These are phyloP conservation scores for Blakeslea trispora DNA, from an alignment of 371 early-diverging fungal genomes.

Conservation along the genomic window DNA sequence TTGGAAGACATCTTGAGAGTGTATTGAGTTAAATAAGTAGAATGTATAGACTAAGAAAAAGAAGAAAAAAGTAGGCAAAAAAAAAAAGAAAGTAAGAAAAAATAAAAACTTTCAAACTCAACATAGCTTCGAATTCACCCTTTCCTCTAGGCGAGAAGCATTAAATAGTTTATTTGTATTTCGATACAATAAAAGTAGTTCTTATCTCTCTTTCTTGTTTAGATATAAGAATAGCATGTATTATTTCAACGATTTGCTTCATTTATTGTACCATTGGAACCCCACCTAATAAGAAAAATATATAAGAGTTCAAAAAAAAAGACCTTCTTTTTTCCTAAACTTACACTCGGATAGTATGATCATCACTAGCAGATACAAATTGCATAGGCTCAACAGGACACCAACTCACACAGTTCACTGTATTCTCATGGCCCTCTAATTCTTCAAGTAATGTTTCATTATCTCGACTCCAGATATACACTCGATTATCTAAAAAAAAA, in stretches of 20 bases:
- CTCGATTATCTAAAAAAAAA: constrained; percentile 58
- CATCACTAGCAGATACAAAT: constrained; percentile 94
- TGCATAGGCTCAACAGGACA: constrained; percentile 63
- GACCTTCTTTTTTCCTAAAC: constrained; percentile 17
- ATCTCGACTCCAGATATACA: constrained; percentile 93
- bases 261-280: too few relatives aligned
- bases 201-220: too few relatives aligned
- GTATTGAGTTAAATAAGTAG: too few relatives aligned
- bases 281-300: constrained; percentile 13
- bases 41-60: constrained; percentile 16
- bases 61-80: constrained; percentile 7
- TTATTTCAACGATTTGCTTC: too few relatives aligned
- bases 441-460: constrained; percentile 72
- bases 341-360: constrained; percentile 90
- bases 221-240: too few relatives aligned
- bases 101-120: too few relatives aligned
- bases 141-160: too few relatives aligned
- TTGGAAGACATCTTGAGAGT: too few relatives aligned
- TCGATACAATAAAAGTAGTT: too few relatives aligned
- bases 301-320: background rate
- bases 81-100: constrained; percentile 5
- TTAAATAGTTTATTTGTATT: too few relatives aligned
- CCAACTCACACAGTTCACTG: constrained; percentile 90
- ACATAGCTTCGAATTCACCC: too few relatives aligned
- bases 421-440: constrained; percentile 79